Base-by-base conservation (phyloP, 164 flowering plant genomes). In the Vitis labrusca region DNA sequence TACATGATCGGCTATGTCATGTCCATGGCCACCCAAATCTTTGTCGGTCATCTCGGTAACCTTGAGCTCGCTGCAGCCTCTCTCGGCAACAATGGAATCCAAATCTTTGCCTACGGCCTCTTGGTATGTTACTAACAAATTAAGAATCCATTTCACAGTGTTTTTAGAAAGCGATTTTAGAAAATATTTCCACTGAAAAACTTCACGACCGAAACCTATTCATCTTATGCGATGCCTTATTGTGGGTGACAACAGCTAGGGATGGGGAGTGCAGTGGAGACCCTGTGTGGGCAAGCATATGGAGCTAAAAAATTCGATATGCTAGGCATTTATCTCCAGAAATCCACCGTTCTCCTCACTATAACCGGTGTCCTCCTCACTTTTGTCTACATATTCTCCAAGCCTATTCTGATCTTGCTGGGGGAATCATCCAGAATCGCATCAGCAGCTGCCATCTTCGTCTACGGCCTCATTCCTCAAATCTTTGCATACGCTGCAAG, bases 181-280 rank as follows among this genome's bases (percentile, higher is more conserved):
- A 23, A 1, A 23, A 23, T 23, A 23, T 23, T 23, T 23, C 27
- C 2, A 23, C 27, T 23, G 27, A 23, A 23, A 23, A 23, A 23
- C 27, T 23, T 23, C 27, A 23, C 27, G 27, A 23, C 27, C 27
- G 27, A 23, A 23, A 23, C 27, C 27, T 23, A 23, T 23, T 23
- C 27, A 23, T 23, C 27, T 23, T 23, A 23, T 1, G 27, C 27
- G 2, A 23, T 23, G 27, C 27, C 27, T 23, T 23, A 23, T 23
- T 23, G 27, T 23, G 27, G 27, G 27, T 23, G 27, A 23, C 10
- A 30, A 19, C 78, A 88, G 90, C 61, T 88, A 27, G 92, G 92
- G 10, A 86, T 86, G 89, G 89, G 92, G 13, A 86, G 92, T 65
- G 92, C 92, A 1, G 76, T 88, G 16, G 92, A 86, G 68, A 81